Base-by-base conservation (phyloP, 257 asterid species). In the Salvia splendens region DNA sequence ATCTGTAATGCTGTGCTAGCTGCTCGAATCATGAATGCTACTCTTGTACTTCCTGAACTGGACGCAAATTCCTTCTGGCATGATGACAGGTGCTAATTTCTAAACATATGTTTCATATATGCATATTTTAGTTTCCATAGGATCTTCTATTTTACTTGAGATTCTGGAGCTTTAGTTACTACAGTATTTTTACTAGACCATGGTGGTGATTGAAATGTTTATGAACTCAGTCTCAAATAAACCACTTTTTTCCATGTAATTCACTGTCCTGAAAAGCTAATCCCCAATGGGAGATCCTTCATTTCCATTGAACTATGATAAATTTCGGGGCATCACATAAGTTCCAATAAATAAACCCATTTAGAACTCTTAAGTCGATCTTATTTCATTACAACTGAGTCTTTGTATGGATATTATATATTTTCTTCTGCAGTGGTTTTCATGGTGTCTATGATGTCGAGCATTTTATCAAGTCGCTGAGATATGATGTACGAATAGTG, bases 21-120 rank as follows among this genome's bases (percentile, higher is more conserved):
- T 85, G 99, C 97, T 52, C 81, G 96, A 75, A 90, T 93, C 75
- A 86, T 93, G 97, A 90, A 93, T 81, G 99, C 97, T 40, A 93
- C 96, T 53, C 86, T 93, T 51, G 97, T 90, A 78, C 89, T 93
- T 69, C 99, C 99, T 65, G 99, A 93, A 81, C 79, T 93, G 83
- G 99, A 93, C 33, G 97, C 96, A 2, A 90, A 93, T 77, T 93
- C 99, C 65, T 93, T 86, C 82, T 90, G 99, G 99, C 97, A 85
- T 74, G 99, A 93, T 75, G 92, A 91, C 80, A 90, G 97, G 99
- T 93, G 83, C 67, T 52, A 63, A 36, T 55, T 74, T 73, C 61
- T 53, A 5, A 17, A 35, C 30, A 57, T 64, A 47, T 38, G 52
- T 72, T 49, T 64, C 43, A 17, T 35, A 10, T 65, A 17, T 57